A percentile compares a stretch with the other conserved stretches of the same genome.
phyloP scores from a whole-genome alignment of 176 grass and related monocot genomes.

The Rhynchospora tenuis region DNA sequence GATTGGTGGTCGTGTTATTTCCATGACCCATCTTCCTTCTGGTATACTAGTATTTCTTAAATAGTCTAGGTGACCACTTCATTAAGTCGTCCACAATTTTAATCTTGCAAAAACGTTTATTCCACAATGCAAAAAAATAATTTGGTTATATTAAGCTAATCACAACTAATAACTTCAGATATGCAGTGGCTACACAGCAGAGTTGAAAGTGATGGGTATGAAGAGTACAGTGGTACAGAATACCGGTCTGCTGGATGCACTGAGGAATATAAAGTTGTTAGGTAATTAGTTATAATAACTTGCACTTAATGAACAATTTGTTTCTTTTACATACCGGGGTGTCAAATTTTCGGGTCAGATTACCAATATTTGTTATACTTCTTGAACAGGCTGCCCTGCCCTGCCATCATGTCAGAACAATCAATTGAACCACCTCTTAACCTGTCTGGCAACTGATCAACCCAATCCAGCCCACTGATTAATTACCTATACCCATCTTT shows the following conservation, averaged over 20 bases:
- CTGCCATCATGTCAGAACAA: too few species aligned
- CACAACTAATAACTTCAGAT: constrained; percentile 36
- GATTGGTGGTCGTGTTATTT: constrained; percentile 89
- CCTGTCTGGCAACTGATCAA: too few species aligned
- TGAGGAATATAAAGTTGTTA: constrained; percentile 66
- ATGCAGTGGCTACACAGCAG: constrained; percentile 90
- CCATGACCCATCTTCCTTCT: constrained; percentile 81
- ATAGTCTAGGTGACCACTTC: not conserved
- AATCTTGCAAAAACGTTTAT: not conserved
- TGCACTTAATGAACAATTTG: not conserved
- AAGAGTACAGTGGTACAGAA: constrained; percentile 89
- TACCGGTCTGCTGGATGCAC: constrained; percentile 95
- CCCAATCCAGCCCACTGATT: too few species aligned
- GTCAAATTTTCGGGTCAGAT: too few species aligned
- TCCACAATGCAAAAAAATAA: not conserved
- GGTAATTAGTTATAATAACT: constrained; percentile 27
- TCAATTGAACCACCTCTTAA: too few species aligned
- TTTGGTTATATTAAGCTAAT: not conserved
- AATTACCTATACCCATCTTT: too few species aligned
- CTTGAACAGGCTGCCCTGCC: too few species aligned
- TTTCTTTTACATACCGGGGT: too few species aligned
- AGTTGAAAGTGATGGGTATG: constrained; percentile 86
- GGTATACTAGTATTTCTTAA: constrained; percentile 41
- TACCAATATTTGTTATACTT: too few species aligned
- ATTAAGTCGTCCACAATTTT: not conserved